phyloP scores from a whole-genome alignment of 2,329 filamentous ascomycete species.

The Meredithiella fracta region DNA sequence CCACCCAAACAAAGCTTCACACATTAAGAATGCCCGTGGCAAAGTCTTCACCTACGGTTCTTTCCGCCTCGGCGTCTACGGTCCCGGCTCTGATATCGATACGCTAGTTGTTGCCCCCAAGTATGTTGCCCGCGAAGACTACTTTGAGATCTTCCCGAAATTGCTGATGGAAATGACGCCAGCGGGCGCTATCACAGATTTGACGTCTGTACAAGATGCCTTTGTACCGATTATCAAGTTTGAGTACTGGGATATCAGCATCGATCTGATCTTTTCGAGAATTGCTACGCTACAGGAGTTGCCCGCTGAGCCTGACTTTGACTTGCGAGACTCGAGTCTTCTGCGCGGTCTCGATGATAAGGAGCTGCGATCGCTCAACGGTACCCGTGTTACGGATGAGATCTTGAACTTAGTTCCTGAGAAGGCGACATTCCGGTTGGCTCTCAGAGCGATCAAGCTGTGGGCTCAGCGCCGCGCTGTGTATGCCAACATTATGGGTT shows the following conservation, averaged over 20 bases:
- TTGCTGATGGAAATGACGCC: conserved; percentile 62
- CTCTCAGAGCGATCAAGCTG: conserved; percentile 81
- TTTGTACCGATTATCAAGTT: conserved; percentile 97
- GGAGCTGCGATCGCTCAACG: conserved; percentile 80
- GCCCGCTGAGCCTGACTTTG: conserved; percentile 48
- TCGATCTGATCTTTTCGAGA: conserved; percentile 81
- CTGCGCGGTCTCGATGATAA: conserved; percentile 73
- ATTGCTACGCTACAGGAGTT: conserved; percentile 55
- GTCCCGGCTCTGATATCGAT: conserved; percentile 94
- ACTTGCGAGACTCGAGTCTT: conserved; percentile 67
- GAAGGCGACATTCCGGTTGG: conserved; percentile 73
- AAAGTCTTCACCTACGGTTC: conserved; percentile 95
- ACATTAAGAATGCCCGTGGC: conserved; percentile 71
- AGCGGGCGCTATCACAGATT: conserved; percentile 63
- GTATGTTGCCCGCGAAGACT: conserved; percentile 76
- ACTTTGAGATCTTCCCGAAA: conserved; percentile 77
- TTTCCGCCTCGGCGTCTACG: conserved; percentile 84
- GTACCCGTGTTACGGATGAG: conserved; percentile 84
- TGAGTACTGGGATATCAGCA: conserved; percentile 76
- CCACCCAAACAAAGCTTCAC: conserved; percentile 52
- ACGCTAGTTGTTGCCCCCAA: conserved; percentile 84
- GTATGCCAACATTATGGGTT: conserved; percentile 92
- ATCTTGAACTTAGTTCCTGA: conserved; percentile 82
- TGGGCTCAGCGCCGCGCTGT: conserved; percentile 89
- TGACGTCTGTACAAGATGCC: conserved; percentile 73